Evolutionary conservation across 169 alveolate genomes (phyloP), one percentile per base, ranked within the genome.

Genomic region (Plasmodium vinckei): DNA sequence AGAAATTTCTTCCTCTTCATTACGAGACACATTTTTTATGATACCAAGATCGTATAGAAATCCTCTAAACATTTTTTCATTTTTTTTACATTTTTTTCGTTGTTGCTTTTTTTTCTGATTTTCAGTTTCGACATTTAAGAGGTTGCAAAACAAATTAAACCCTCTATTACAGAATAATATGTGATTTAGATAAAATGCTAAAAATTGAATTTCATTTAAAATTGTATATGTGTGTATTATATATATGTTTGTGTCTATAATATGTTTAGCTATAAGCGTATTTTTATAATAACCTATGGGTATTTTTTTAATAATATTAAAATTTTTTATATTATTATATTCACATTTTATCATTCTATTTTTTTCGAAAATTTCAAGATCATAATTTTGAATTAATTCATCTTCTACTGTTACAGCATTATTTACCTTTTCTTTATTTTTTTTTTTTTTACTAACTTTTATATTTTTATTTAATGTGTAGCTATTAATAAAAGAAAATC

Each of bases 101-200:
- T 67, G 57, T 33, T 67, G 53, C 12, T 79, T 79, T 13, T 75
- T 17, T 79, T 67, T 67, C 15, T 54, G 23, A 17, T 17, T 39
- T 53, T 56, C 61, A 12, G 21, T 77, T 68, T 51, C 65, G 15
- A 33, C 77, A 21, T 69, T 56, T 54, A 64, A 69, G 9, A 71
- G 27, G 25, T 77, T 77, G 25, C 77, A 77, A 17, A 63, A 77
- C n/a, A 77, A 44, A 56, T 64, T 77, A 68, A 63, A 77, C 9
- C 75, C 88, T 44, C 88, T 63, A 68, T 64, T 77, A 54, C 88
- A 77, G 46, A 63, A 68, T 56, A 77, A 42, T 33, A 77, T 51
- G 47, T 77, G 88, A 44, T 64, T 77, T 4, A 77, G 49, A 44
- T 63, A 77, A 53, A 64, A 77, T 2, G 88, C 57, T 57, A 77